Conservation (phyloP, 257 asterid species). For the Capsicum chinense region DNA sequence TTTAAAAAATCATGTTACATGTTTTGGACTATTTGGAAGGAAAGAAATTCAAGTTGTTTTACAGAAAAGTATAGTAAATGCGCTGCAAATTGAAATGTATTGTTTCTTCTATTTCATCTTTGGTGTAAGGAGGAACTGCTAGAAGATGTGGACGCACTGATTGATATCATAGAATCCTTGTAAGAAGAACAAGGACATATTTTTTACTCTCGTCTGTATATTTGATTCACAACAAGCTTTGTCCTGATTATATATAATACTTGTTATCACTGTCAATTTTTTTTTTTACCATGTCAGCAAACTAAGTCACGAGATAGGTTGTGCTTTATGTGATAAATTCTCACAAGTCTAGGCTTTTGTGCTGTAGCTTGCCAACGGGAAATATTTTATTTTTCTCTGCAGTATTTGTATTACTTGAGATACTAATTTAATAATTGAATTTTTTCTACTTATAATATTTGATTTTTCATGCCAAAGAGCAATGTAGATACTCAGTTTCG, state of each 20-base stretch:
- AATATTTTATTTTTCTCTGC: not conserved
- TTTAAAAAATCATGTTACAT: not conserved
- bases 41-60: not conserved
- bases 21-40: not conserved
- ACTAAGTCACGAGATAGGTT: not conserved
- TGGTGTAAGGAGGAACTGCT: conserved; percentile 4
- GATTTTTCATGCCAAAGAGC: conserved; percentile 13
- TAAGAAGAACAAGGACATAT: not conserved
- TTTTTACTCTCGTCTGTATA: not conserved
- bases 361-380: not conserved
- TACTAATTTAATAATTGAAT: not conserved
- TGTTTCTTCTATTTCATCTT: not conserved
- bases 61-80: not conserved
- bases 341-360: not conserved
- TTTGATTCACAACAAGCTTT: too few species aligned
- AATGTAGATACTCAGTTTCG: not conserved
- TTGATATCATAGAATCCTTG: not conserved
- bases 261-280: too few species aligned
- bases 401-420: not conserved
- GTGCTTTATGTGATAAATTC: not conserved
- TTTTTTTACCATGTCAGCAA: not conserved
- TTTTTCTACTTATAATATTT: conserved; percentile 20
- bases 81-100: not conserved
- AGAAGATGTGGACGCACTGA: not conserved
- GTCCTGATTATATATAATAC: too few species aligned